These are phyloP conservation scores for Picea abies DNA, from an alignment of 83 land plant species.

Conservation along the genomic window DNA sequence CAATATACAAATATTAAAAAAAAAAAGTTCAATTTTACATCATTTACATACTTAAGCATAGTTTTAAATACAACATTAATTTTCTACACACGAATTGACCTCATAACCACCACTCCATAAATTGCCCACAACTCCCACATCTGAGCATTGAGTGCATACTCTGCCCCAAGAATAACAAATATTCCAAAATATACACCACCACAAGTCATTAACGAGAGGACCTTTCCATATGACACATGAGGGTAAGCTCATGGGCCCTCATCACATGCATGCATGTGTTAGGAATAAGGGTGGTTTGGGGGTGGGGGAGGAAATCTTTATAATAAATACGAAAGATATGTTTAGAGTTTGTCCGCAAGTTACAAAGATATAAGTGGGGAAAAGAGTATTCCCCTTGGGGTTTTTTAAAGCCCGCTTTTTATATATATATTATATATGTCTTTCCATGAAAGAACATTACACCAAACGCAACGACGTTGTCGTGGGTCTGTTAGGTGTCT, in stretches of 20 bases:
- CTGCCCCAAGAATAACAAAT: no score
- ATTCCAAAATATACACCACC: not conserved
- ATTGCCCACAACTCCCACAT: no score
- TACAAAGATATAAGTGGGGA: not conserved
- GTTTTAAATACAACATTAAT: no score
- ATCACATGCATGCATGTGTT: slow-evolving; percentile 17
- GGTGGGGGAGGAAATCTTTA: not conserved
- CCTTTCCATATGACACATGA: not conserved
- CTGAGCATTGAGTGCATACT: no score
- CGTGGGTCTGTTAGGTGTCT: slow-evolving; percentile 16
- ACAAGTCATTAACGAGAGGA: not conserved
- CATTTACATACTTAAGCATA: no score
- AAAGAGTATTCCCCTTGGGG: slow-evolving; percentile 4
- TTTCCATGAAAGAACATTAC: not conserved
- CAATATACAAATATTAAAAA: no score
- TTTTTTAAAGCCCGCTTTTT: no score
- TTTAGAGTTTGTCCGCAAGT: slow-evolving; percentile 8
- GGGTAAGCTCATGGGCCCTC: slow-evolving; percentile 1
- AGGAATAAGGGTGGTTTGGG: not conserved
- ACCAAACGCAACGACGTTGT: slow-evolving; percentile 10
- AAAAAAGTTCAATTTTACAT: no score
- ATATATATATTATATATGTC: not conserved
- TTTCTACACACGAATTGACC: no score
- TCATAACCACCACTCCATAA: no score
- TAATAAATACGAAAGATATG: slow-evolving; percentile 16